Evolutionary conservation across 2,329 filamentous ascomycete genomes (phyloP), one percentile per base, ranked within the genome.

Genomic region (Blumeria hordei): DNA sequence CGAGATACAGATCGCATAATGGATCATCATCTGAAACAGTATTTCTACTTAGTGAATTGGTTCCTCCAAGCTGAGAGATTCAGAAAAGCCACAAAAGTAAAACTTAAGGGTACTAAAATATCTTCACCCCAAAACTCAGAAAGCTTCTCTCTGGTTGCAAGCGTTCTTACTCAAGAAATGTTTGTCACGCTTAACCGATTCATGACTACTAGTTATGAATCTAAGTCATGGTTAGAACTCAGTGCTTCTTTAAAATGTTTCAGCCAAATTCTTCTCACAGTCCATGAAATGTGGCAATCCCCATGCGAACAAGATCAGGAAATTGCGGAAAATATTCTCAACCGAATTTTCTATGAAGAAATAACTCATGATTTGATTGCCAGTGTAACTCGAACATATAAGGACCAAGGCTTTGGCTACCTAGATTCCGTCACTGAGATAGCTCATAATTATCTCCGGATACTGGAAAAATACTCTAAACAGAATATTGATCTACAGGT

Each of bases 341-440:
- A 84, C 62, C 85, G 90, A 58, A 86, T 98, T n/a, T 98, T 98
- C 67, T 98, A 98, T 69, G 92, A 98, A 67, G 88, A 96, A 64
- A 78, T 85, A 0, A 95, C 88, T 0, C 88, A 98, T 63, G 90
- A 98, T 58, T 76, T 85, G 28, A 77, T 98, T 54, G 76, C 90
- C 34, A 77, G 80, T 57, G 84, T 95, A 54, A 74, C 90, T 0
- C 76, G 83, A 59, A 81, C 76, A n/a, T 96, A 93, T 70, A 94
- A 93, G 61, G 86, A 90, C 57, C 92, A 96, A 69, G 85, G 86
- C 0, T 92, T 95, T 61, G 85, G 88, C 55, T 98, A 95, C 61
- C 74, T 98, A 1, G 88, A 98, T 67, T 83, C 88, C 6, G 82
- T 83, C 56, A 96, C 90, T 1, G 90, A 98, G 63, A 77, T 96